Evolutionary conservation across 1,284 basidiomycete species (phyloP), one percentile per base, ranked within the genome.

Genomic region (Anthracocystis setariae): DNA sequence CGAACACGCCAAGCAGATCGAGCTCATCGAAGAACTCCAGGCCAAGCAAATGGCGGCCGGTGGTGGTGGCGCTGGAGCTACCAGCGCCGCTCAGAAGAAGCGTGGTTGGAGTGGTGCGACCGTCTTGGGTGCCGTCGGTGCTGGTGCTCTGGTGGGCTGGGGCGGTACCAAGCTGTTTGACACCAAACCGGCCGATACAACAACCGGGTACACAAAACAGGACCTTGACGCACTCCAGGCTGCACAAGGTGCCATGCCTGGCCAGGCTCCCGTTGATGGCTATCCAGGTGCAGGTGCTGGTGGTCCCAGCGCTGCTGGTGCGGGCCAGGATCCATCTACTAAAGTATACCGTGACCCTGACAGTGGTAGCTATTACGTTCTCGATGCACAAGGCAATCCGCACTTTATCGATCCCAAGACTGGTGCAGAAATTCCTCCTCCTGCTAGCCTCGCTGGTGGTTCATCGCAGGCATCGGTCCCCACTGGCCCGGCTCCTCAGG

Each of bases 101-200:
- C 25, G 37, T 13, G 60, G 60, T 5, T 32, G 23, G 3, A 46
- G 53, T 7, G 53, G 39, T 12, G 20, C 25, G 9, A 18, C 25
- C 12, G 12, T 71, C 12, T 29, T 39, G 8, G 3, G 38, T 8
- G 24, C 5, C n/a, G 8, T 44, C 0, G 29, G 5, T 13, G 68
- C 33, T 23, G 68, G 57, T 62, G 8, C 20, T 21, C 33, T 1
- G 8, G 24, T 10, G 8, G 66, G 60, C 21, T 53, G 25, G 13
- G 37, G 45, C 12, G 10, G 42, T 7, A 65, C 68, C 25, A 71
- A 60, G 27, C 10, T 62, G 17, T 46, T 71, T 18, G 53, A 52
- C 44, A 65, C 62, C 45, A 65, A 64, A 38, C 68, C 68, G n/a
- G 46, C 68, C 27, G 54, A 58, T 27, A 38, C 58, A 12, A 47